These are phyloP conservation scores for Mrakia frigida DNA, from an alignment of 768 basidiomycete species.

Conservation along the genomic window DNA sequence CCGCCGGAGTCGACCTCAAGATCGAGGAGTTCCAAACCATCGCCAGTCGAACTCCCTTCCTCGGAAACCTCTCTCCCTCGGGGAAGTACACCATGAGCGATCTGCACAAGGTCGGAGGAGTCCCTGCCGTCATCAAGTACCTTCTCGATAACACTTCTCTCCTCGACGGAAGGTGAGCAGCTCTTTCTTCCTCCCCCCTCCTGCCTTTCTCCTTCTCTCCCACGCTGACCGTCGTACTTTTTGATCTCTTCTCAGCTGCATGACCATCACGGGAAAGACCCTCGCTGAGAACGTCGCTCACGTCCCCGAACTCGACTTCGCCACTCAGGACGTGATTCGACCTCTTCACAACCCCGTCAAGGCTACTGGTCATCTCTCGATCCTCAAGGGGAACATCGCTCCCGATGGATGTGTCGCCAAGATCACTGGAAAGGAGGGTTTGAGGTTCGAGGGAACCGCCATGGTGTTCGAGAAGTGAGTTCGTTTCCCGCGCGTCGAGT, in stretches of 20 bases:
- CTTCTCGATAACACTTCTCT: slow-evolving; percentile 55
- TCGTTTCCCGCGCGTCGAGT: background rate
- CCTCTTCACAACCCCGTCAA: slow-evolving; percentile 76
- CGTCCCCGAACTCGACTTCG: slow-evolving; percentile 11
- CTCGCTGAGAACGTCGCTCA: slow-evolving; percentile 68
- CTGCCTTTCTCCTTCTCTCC: background rate
- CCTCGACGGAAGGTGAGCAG: slow-evolving; percentile 57
- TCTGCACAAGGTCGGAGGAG: slow-evolving; percentile 75
- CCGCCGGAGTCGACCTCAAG: background rate
- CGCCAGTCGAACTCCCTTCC: background rate
- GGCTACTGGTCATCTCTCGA: slow-evolving; percentile 71
- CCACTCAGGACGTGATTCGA: slow-evolving; percentile 67
- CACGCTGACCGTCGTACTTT: background rate
- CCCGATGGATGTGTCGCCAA: slow-evolving; percentile 86
- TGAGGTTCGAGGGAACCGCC: slow-evolving; percentile 69
- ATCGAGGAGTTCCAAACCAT: slow-evolving; percentile 16
- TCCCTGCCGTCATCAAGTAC: slow-evolving; percentile 61
- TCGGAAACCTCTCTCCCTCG: slow-evolving; percentile 51
- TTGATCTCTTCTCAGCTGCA: slow-evolving; percentile 48
- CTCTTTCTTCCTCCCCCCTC: background rate
- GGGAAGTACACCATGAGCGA: slow-evolving; percentile 89
- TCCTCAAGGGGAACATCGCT: slow-evolving; percentile 81
- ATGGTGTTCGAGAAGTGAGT: slow-evolving; percentile 20
- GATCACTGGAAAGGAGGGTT: slow-evolving; percentile 50
- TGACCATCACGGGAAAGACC: slow-evolving; percentile 89